Conservation (phyloP, 2,329 filamentous ascomycete species). For the Arthrinium puccinioides region DNA sequence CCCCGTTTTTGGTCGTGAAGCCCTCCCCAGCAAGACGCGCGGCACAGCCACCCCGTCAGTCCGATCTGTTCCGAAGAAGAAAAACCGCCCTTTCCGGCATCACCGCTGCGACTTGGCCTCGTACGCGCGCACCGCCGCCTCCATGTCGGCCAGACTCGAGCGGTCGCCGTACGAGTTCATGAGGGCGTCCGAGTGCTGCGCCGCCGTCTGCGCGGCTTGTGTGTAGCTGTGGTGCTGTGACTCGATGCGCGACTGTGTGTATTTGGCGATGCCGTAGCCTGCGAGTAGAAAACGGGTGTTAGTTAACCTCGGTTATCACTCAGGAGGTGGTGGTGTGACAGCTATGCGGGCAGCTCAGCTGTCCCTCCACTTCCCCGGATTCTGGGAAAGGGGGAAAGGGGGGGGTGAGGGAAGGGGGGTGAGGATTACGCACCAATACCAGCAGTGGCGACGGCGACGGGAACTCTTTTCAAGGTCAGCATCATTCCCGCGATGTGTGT, state of each 20-base stretch:
- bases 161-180: constrained; percentile 44
- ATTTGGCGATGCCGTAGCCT: constrained; percentile 22
- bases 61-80: too few relatives aligned
- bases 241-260: constrained; percentile 14
- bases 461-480: constrained; percentile 15
- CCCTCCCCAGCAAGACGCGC: too few relatives aligned
- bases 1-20: too few relatives aligned
- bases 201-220: neutral
- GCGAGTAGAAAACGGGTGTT: neutral
- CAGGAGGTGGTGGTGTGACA: too few relatives aligned
- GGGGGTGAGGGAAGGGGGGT: neutral
- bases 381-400: neutral
- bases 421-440: constrained; percentile 18
- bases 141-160: constrained; percentile 38
- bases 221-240: constrained; percentile 11
- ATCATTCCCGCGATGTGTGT: constrained; percentile 5
- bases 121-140: constrained; percentile 40
- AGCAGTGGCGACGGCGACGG: constrained; percentile 21
- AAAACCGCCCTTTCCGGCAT: too few relatives aligned
- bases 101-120: too few relatives aligned
- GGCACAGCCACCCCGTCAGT: too few relatives aligned
- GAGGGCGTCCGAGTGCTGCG: constrained; percentile 27
- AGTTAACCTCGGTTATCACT: neutral
- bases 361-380: constrained; percentile 5
- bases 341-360: too few relatives aligned